phyloP scores from a whole-genome alignment of 2,329 filamentous ascomycete genomes.

The Talaromyces marneffei region DNA sequence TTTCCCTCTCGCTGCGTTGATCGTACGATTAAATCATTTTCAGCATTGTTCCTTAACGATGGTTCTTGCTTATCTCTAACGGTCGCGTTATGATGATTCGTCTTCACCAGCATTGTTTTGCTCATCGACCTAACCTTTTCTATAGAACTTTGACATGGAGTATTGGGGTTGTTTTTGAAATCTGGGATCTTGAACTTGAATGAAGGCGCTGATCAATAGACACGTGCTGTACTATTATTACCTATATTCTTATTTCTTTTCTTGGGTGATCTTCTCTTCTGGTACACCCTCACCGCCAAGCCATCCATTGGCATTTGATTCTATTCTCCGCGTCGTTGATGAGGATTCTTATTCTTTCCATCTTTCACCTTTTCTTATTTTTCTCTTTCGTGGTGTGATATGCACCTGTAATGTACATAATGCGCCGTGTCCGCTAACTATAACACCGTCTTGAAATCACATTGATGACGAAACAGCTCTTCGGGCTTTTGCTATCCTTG shows the following conservation, averaged over 20 bases:
- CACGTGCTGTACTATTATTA: conserved; percentile 9
- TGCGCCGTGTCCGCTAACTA: neutral
- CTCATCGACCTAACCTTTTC: conserved; percentile 3
- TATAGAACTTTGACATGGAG: conserved; percentile 7
- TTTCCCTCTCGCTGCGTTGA: neutral
- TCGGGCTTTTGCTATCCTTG: neutral
- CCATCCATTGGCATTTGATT: neutral
- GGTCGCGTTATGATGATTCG: conserved; percentile 11
- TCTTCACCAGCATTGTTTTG: conserved; percentile 5
- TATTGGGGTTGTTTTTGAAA: neutral
- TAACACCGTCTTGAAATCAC: neutral
- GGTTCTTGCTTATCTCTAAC: conserved; percentile 6
- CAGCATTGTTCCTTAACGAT: conserved; percentile 8
- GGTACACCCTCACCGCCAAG: neutral
- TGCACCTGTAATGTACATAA: conserved; percentile 4
- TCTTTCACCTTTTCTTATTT: neutral
- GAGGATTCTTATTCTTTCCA: neutral
- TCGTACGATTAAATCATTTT: neutral
- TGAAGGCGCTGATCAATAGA: conserved; percentile 4
- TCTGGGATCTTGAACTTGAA: conserved; percentile 5
- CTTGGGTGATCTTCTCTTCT: neutral
- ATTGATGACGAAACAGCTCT: neutral
- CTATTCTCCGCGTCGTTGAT: neutral
- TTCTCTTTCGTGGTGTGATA: neutral
- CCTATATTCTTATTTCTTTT: neutral